Evolutionary conservation across 257 asterid genomes (phyloP), one percentile per base, ranked within the genome.

Genomic region (Cordia subcordata): DNA sequence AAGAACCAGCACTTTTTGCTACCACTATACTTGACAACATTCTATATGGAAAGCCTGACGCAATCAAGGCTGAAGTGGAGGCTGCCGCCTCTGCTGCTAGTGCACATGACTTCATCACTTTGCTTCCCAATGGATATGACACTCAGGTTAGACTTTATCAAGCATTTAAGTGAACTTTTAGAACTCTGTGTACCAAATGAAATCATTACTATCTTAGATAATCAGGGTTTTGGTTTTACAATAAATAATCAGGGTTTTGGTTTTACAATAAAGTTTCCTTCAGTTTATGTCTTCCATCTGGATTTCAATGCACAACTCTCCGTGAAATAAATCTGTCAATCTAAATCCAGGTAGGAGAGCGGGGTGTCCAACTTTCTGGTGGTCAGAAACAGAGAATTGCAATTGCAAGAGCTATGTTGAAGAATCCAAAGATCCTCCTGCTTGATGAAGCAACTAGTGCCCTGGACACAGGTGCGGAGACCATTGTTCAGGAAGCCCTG

Each of bases 1-100:
- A 93, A 86, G 99, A 93, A 74, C 99, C 99, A 0, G 96, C 99
- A 0, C 91, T 93, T 49, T 93, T 93, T 66, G 99, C 99, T 44
- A 93, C 99, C 72, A 85, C 97, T 10, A 89, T 93, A 58, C 94
- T 87, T 23, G 99, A 93, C 58, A 93, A 93, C 70, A 93, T 93
- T 68, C 71, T 93, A 4, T 90, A 93, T 10, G 99, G 99, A 59
- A 93, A 89, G 78, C 87, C 96, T 10, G 95, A 85, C 47, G 99
- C 99, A 33, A 85, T 90, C 75, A 86, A 83, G 93, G 87, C 74
- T 0, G 95, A 85, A 75, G 94, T 93, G 19, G 97, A 93, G 73
- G 94, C 93, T 37, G 95, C 99, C 51, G 76, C 99, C 35, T 75
- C 88, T 45, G 97, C 97, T 47, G 95, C 99, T 56, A 89, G 87